A percentile compares a stretch with the other conserved stretches of the same genome.
Evolutionary conservation across 768 basidiomycete species (phyloP).

Genomic region (Udeniomyces megalosporus): DNA sequence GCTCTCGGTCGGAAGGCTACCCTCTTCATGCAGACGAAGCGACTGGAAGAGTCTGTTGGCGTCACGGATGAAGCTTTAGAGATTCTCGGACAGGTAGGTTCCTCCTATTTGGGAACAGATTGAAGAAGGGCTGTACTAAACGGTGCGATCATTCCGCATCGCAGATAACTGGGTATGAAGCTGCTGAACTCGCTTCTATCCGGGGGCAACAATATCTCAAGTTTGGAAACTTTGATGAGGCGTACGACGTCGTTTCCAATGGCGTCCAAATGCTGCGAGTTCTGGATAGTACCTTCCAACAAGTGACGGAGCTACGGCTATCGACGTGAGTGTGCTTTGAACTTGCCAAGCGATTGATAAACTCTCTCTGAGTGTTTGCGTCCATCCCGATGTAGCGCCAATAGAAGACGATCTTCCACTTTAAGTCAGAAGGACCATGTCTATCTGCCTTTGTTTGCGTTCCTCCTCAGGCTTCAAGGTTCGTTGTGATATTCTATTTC

Average conservation of each 20-base stretch:
- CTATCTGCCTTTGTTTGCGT: slow-evolving; percentile 19
- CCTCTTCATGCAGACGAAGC: slow-evolving; percentile 48
- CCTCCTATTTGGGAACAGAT: neutral
- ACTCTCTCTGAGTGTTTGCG: neutral
- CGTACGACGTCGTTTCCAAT: neutral
- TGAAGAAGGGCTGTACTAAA: neutral
- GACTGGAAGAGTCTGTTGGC: slow-evolving; percentile 19
- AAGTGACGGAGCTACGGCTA: slow-evolving; percentile 38
- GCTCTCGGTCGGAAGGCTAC: slow-evolving; percentile 55
- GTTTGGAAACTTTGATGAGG: neutral
- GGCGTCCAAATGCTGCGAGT: slow-evolving; percentile 40
- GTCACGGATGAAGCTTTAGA: neutral
- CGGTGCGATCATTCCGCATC: neutral
- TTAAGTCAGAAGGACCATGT: slow-evolving; percentile 15
- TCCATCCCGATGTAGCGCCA: neutral
- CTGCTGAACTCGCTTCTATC: neutral
- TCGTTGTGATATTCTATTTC: neutral
- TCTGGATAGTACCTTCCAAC: slow-evolving; percentile 43
- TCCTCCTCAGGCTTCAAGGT: slow-evolving; percentile 26
- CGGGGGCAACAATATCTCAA: neutral
- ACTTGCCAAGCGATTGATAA: too few species aligned
- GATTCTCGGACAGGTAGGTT: neutral
- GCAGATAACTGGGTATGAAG: neutral
- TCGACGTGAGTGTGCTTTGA: slow-evolving; percentile 41
- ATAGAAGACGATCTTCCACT: neutral